Percentiles rank a stretch among this genome's conserved stretches.
phyloP scores from a whole-genome alignment of 495 filamentous ascomycete genomes.

The Eremomyces bilateralis region DNA sequence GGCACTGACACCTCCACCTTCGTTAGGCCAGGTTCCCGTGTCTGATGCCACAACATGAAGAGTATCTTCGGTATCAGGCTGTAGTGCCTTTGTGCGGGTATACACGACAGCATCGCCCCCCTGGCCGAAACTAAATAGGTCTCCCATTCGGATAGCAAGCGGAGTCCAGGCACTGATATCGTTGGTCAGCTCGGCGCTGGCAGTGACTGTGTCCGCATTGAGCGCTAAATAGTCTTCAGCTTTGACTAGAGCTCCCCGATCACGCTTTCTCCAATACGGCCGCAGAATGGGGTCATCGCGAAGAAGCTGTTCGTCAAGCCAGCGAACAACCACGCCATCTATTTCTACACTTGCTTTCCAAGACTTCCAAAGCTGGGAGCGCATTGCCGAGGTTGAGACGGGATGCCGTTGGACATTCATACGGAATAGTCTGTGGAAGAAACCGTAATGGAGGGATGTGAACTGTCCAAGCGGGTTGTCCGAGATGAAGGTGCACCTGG shows the following conservation, averaged over 20 bases:
- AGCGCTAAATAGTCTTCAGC: conserved; percentile 34
- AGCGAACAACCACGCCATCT: conserved; percentile 38
- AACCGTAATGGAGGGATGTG: conserved; percentile 24
- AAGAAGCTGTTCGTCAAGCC: conserved; percentile 39
- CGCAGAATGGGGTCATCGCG: conserved; percentile 31
- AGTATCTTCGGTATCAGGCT: conserved; percentile 28
- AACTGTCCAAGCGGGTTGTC: conserved; percentile 36
- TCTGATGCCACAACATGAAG: conserved; percentile 43
- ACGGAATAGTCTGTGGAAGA: conserved; percentile 25
- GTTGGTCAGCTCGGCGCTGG: conserved; percentile 38
- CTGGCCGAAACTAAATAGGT: conserved; percentile 41
- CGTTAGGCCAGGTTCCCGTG: conserved; percentile 44
- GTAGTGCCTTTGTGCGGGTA: conserved; percentile 20
- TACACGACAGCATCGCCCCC: conserved; percentile 34
- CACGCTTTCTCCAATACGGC: conserved; percentile 35
- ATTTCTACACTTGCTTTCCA: conserved; percentile 38
- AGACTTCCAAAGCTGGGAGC: conserved; percentile 40
- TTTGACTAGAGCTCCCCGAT: conserved; percentile 28
- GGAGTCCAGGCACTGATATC: conserved; percentile 36
- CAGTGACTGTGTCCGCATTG: conserved; percentile 34
- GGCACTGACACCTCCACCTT: conserved; percentile 42
- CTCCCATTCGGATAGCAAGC: conserved; percentile 37
- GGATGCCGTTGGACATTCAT: conserved; percentile 28
- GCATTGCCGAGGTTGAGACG: conserved; percentile 33
- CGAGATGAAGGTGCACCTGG: conserved; percentile 28